These are phyloP conservation scores for Colletotrichum chrysophilum DNA, from an alignment of 2,329 filamentous ascomycete genomes.

Conservation along the genomic window DNA sequence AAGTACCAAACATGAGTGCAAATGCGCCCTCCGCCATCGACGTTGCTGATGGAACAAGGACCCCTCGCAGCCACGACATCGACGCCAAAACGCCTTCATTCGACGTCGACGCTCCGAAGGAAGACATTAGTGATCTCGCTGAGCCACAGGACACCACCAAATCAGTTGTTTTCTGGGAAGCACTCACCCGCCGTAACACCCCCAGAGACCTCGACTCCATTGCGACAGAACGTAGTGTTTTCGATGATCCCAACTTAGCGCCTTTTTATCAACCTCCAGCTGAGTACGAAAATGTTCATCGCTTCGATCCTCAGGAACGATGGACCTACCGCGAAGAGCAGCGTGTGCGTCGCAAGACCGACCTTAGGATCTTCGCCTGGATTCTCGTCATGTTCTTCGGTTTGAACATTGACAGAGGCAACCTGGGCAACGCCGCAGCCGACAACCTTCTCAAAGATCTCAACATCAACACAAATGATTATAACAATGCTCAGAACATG, in stretches of 20 bases:
- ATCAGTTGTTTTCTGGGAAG: background rate
- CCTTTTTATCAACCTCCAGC: background rate
- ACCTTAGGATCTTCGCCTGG: slow-evolving; percentile 43
- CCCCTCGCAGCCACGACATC: background rate
- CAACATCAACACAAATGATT: background rate
- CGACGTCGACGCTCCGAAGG: background rate
- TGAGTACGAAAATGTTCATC: background rate
- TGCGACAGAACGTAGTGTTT: slow-evolving; percentile 23
- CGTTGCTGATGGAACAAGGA: background rate
- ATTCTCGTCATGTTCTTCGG: background rate
- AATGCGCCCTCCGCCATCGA: background rate
- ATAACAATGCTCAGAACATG: background rate
- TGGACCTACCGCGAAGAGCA: slow-evolving; percentile 11
- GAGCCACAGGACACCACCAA: background rate
- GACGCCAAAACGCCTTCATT: background rate
- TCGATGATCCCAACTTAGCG: background rate
- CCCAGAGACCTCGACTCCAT: slow-evolving; percentile 23
- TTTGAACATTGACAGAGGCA: background rate
- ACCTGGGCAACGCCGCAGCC: background rate
- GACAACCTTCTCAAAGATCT: background rate
- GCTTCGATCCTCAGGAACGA: slow-evolving; percentile 10
- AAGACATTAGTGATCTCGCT: background rate
- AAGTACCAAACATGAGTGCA: background rate
- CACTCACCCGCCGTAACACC: background rate
- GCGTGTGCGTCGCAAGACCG: slow-evolving; percentile 42